A percentile compares a stretch with the other conserved stretches of the same genome.
These are phyloP conservation scores for Tuber borchii DNA, from an alignment of 495 filamentous ascomycete genomes.

Conservation along the genomic window DNA sequence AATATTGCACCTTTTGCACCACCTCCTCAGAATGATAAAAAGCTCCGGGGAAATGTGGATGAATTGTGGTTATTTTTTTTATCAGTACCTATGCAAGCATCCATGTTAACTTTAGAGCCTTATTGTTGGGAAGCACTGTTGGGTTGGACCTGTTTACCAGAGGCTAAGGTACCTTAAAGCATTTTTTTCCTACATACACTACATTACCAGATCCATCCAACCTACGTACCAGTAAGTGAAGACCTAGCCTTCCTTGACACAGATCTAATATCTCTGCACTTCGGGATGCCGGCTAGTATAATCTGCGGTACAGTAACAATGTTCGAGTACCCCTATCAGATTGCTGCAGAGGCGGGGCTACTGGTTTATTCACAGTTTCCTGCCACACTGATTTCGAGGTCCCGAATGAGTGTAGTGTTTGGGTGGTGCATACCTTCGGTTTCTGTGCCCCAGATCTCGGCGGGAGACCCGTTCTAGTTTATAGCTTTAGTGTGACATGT, in stretches of 20 bases:
- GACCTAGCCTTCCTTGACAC: background rate
- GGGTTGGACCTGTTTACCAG: background rate
- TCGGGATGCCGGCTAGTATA: background rate
- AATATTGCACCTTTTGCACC: background rate
- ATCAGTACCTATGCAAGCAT: background rate
- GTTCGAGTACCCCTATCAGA: background rate
- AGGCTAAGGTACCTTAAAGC: background rate
- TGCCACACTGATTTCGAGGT: background rate
- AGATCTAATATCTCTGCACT: background rate
- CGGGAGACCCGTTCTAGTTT: background rate
- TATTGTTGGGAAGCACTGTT: constrained; percentile 4
- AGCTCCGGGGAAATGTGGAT: background rate
- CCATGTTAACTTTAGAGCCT: background rate
- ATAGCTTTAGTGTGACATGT: background rate
- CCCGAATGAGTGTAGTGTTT: background rate
- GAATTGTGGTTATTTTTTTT: background rate
- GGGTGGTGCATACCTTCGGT: background rate
- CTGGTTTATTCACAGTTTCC: background rate
- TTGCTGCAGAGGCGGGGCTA: background rate
- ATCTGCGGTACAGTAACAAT: background rate
- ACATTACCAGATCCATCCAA: background rate
- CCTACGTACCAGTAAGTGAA: background rate
- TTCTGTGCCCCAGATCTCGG: background rate
- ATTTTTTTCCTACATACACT: background rate
- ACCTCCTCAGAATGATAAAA: background rate